These are phyloP conservation scores for Ammopiptanthus mongolicus DNA, from an alignment of 306 rosid genomes.

Conservation along the genomic window DNA sequence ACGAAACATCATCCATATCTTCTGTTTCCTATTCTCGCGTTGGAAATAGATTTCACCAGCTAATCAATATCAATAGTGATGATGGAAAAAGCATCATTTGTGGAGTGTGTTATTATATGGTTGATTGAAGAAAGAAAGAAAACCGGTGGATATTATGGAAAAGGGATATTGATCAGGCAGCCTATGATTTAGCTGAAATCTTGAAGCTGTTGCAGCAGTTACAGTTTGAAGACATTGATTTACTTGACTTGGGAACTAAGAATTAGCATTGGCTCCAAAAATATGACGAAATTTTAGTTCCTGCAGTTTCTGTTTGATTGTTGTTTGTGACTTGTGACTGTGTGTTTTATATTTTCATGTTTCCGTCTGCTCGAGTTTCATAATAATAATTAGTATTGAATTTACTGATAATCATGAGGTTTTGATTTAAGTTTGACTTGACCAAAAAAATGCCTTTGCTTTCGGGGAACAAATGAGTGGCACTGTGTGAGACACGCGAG, in stretches of 20 bases:
- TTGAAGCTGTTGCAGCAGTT: constrained; percentile 32
- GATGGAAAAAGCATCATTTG: background rate
- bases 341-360: background rate
- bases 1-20: constrained; percentile 42
- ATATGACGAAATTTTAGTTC: constrained; percentile 14
- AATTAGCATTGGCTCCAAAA: background rate
- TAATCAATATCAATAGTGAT: background rate
- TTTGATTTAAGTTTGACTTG: constrained; percentile 46
- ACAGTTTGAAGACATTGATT: constrained; percentile 16
- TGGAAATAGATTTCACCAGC: background rate
- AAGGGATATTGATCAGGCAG: constrained; percentile 10
- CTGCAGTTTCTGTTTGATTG: background rate
- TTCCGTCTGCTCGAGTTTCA: background rate
- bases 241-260: background rate
- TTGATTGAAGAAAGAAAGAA: constrained; percentile 15
- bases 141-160: background rate
- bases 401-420: constrained; percentile 19
- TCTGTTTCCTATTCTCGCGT: background rate
- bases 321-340: background rate
- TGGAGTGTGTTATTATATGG: constrained; percentile 6
- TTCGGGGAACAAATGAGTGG: background rate
- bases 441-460: constrained; percentile 19
- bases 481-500: constrained; percentile 5
- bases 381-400: background rate
- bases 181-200: constrained; percentile 24